Evolutionary conservation across 2,329 filamentous ascomycete species (phyloP), one percentile per base, ranked within the genome.

Genomic region (Drechslera avenae): DNA sequence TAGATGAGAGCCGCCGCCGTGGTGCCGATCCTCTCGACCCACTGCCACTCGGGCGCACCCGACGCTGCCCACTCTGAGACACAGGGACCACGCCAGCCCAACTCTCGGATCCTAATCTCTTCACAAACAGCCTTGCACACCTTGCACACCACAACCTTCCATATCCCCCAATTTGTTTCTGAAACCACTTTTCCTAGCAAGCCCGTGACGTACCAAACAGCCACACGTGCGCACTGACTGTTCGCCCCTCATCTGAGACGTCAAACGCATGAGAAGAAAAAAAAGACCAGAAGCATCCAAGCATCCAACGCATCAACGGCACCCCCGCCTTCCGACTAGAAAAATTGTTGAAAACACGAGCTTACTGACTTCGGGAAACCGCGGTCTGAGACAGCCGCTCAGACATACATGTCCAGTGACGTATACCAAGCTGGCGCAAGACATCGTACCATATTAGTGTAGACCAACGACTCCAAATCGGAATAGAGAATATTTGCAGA

Each of bases 251-350:
- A 32, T 52, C 52, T 59, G 66, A 71, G 48, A 71, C 69, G 55
- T 60, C 49, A 41, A 54, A 62, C 35, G 68, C 71, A 32, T 64
- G 59, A 61, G 46, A 56, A 40, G 35, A 31, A 54, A 56, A 61
- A 40, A 36, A 31, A 54, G 57, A 61, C 63, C 66, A 69, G 63
- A 67, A 66, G 36, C 40, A 67, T 68, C 64, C 52, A 36, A 52
- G 57, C 60, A 63, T 55, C 57, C 56, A 64, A 61, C 48, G 63
- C 65, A 65, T 69, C 17, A 64, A 58, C 69, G 69, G 69, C 46
- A 59, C 50, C 61, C 64, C 67, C 64, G 52, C 62, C 37, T 59
- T 66, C 70, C 70, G 67, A 45, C 53, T 57, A 59, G 8, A 28
- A 28, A 12, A 28, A 13, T 12, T 13, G 26, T 13, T 28, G 7